Evolutionary conservation across 2,329 filamentous ascomycete genomes (phyloP).

Genomic region (Paecilomyces sp.): DNA sequence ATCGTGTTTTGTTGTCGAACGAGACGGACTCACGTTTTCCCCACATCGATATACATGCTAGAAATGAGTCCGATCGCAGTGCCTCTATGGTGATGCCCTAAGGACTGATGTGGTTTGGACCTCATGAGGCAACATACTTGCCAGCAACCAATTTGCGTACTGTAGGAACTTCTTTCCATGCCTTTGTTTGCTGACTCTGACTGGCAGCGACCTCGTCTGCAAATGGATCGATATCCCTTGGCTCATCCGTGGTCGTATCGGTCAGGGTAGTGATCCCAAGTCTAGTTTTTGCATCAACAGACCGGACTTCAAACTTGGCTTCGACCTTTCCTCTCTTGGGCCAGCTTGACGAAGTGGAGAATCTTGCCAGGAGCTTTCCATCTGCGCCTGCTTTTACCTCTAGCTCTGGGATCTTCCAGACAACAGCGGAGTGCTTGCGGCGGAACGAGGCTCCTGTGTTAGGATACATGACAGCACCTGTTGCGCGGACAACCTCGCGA

Average conservation of each 20-base stretch:
- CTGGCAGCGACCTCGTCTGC: slow-evolving; percentile 35
- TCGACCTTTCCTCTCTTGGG: slow-evolving; percentile 72
- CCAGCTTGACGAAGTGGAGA: slow-evolving; percentile 64
- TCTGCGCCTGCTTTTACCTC: slow-evolving; percentile 48
- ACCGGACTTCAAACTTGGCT: slow-evolving; percentile 67
- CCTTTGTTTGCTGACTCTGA: slow-evolving; percentile 21
- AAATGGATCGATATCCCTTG: slow-evolving; percentile 38
- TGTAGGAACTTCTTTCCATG: slow-evolving; percentile 62
- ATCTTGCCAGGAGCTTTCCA: slow-evolving; percentile 75
- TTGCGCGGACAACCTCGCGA: slow-evolving; percentile 33
- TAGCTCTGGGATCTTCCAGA: slow-evolving; percentile 43
- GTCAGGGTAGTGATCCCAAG: slow-evolving; percentile 52
- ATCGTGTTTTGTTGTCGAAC: slow-evolving; percentile 3
- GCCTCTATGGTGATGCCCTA: neutral
- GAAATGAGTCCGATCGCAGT: neutral
- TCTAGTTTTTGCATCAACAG: slow-evolving; percentile 52
- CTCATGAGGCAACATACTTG: slow-evolving; percentile 58
- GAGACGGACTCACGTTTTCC: neutral
- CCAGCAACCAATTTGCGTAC: slow-evolving; percentile 65
- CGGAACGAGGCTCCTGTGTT: slow-evolving; percentile 38
- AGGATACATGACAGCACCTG: slow-evolving; percentile 39
- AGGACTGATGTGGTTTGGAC: neutral
- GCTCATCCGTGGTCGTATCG: slow-evolving; percentile 13
- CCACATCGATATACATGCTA: neutral
- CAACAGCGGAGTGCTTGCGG: slow-evolving; percentile 38